Base-by-base conservation (phyloP, 176 grass and related monocot species). In the Triticum aestivum region DNA sequence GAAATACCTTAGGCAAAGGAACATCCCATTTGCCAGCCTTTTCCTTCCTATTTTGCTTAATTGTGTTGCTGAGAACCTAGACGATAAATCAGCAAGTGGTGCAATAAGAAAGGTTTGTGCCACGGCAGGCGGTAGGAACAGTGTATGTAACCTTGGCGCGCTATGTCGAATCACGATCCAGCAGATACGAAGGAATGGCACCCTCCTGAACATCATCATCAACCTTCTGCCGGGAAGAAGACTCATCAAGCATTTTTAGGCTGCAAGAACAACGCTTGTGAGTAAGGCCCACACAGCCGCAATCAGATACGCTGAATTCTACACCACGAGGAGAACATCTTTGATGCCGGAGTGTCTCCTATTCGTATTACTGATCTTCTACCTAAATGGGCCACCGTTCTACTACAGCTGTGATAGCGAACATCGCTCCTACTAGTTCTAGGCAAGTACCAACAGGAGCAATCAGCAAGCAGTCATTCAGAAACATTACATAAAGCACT, bases 1-100 rank as follows among this genome's bases (percentile, higher is more conserved):
- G 24, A 33, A 79, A 77, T 75, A 97, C 92, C 89, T 94, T 97
- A 42, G 92, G 92, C 87, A 97, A 85, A 30, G 95, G 95, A 76
- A 97, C 95, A 45, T 94, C 95, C 92, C 95, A 97, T 87, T 94
- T 97, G 18, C 92, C 92, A 67, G 95, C 92, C 59, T 94, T 97
- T 75, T 97, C 92, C 82, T 90, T 91, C 65, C 95, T 94, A 75
- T 94, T 97, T 79, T 97, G 95, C 84, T 94, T 94, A 52, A 97
- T 93, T 65, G 90, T 97, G 87, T 97, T 97, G 92, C 95, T 97
- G 12, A 97, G 86, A 49, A 94, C 85, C 95, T 97, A 73, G 18
- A 73, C 5, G 44, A 82, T 15, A 82, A 8, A 65, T 79, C 42
- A 41, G 75, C 14, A 13, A 73, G 54, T 42, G 45, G 11, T 7